Percentiles rank a stretch among this genome's conserved stretches.
Evolutionary conservation across 805 yeast species (phyloP).

Genomic region (Tetrapisispora nanseiensis): DNA sequence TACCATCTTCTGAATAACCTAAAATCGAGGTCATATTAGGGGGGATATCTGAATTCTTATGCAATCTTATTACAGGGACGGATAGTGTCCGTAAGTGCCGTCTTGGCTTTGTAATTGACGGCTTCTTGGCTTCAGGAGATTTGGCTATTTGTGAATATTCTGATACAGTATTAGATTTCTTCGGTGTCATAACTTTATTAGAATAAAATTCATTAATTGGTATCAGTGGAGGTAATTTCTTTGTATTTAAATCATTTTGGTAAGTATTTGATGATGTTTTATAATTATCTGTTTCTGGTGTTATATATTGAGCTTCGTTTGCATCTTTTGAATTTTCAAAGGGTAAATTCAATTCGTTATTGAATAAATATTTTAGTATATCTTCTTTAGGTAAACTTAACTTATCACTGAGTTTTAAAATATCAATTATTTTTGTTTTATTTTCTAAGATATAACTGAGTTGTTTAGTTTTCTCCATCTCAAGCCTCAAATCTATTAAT

Average conservation of each 20-base stretch:
- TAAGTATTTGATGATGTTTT: no score
- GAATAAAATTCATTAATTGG: neutral
- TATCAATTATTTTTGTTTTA: slow-evolving; percentile 47
- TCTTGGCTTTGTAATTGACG: neutral
- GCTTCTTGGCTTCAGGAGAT: slow-evolving; percentile 1
- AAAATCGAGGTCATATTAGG: slow-evolving; percentile 5
- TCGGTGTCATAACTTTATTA: neutral
- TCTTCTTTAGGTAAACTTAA: slow-evolving; percentile 55
- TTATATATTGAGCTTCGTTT: neutral
- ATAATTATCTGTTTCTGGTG: neutral
- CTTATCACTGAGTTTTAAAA: slow-evolving; percentile 49
- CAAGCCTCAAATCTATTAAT: slow-evolving; percentile 50
- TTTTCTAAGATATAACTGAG: slow-evolving; percentile 62
- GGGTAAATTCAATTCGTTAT: neutral
- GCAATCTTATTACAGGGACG: slow-evolving; percentile 10
- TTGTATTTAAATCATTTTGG: neutral
- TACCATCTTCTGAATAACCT: slow-evolving; percentile 2
- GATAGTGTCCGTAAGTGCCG: slow-evolving; percentile 1
- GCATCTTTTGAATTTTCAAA: no score
- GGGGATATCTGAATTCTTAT: slow-evolving; percentile 3
- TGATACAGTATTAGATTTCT: neutral
- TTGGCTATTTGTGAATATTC: neutral
- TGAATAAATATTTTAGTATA: slow-evolving; percentile 53
- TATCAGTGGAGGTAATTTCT: neutral
- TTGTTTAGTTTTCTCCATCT: slow-evolving; percentile 77